Base-by-base conservation (phyloP, 441 rosid genomes). In the Rhodomyrtus psidioides region DNA sequence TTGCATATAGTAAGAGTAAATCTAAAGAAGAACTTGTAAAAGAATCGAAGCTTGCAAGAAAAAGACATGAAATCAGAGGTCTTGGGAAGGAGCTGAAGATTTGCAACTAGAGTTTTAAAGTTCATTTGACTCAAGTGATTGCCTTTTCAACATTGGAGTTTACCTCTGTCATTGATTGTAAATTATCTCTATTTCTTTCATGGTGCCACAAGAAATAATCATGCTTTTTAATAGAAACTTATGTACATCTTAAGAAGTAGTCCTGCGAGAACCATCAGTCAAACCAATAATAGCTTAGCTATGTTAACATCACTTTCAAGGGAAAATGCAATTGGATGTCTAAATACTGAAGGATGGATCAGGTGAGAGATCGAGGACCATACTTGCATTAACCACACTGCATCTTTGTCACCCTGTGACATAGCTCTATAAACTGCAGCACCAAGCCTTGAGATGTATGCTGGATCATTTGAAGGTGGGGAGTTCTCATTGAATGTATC, bases 321-420 rank as follows among this genome's bases (percentile, higher is more conserved):
- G 49, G 49, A 70, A 1, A 0, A 39, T 10, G 24, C n/a, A 39
- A 70, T 70, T 21, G n/a, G 79, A 39, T 1, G 4, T 70, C 49
- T 70, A 17, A 70, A 39, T 46, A 57, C 15, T 9, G 42, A 62
- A 58, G 21, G 60, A 26, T 44, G 24, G 57, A 54, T 28, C 51
- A 49, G 4, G n/a, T n/a, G 49, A 9, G 65, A 21, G 14, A 60
- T 59, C 83, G 60, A 83, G 90, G 83, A 62, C 81, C 94, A 85
- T 93, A 97, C 99, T 90, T 97, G 99, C 99, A 97, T 97, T 89
- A 97, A 89, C 99, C 99, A 97, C 84, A 97, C 96, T 87, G 99
- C 97, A 90, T 95, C 91, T 85, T 94, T 90, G 90, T 97, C 95
- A 81, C 95, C 99, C 90, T 89, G 90, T 16, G 96, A 94, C 99